Base-by-base conservation (phyloP, 2,329 filamentous ascomycete species). In the Aspergillus intermedius region DNA sequence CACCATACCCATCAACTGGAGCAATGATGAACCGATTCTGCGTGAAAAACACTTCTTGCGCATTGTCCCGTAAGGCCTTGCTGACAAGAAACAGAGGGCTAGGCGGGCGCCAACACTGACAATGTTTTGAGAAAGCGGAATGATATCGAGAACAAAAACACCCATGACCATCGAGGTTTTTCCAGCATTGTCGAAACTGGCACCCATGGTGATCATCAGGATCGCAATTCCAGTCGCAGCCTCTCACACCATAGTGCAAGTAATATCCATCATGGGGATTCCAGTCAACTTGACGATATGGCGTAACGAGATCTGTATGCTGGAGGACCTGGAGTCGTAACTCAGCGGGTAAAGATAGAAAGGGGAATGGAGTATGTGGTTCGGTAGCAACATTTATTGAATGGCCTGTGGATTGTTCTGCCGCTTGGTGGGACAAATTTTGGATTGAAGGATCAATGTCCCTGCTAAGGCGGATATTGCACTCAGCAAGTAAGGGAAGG, bases 41-140 rank as follows among this genome's bases (percentile, higher is more conserved):
- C 6, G 17, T 19, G 17, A 40, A 40, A 40, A 40, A 40, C 8
- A 40, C 15, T 10, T 40, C 37, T 21, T 40, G 37, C 7, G 37
- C 37, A 19, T 40, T 17, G 1, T 21, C 17, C 10, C 17, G 37
- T 10, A 40, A 21, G 17, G 17, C n/a, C 17, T 40, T 40, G 10
- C 15, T 17, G 17, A 40, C 37, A 17, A 40, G 37, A 40, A 40
- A 40, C 15, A 40, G 37, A 40, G 37, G 74, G 12, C 6, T 40
- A 12, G 37, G 37, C 17, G 37, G 37, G 2, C 9, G 37, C 37
- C 37, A 40, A 19, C 37, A 40, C 17, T 9, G 37, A 12, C 37
- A 40, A 40, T 21, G 37, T 10, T 21, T 40, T 17, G 37, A 40
- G 37, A 17, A 40, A 19, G 17, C 37, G 17, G 37, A 40, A 19